Percentiles rank a stretch among this genome's conserved stretches.
phyloP scores from a whole-genome alignment of 345 rosid genomes.

The Pseudoturritis turrita region DNA sequence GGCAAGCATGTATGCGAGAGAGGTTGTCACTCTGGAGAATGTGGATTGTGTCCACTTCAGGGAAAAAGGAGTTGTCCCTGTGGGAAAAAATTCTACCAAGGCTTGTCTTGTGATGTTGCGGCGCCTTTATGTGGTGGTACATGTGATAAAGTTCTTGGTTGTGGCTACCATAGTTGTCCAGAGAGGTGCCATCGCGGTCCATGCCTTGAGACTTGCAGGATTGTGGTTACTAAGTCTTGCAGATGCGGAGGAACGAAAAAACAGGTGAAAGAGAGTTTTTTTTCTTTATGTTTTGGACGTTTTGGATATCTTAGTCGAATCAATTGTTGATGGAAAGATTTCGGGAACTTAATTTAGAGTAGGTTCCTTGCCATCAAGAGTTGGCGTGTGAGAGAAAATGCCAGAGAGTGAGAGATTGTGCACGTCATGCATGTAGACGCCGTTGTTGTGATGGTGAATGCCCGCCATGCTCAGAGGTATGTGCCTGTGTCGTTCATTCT shows the following conservation, averaged over 20 bases:
- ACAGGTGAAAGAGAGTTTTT: constrained; percentile 52
- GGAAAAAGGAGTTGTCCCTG: constrained; percentile 93
- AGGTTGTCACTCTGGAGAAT: constrained; percentile 75
- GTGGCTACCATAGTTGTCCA: constrained; percentile 73
- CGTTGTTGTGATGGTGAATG: constrained; percentile 95
- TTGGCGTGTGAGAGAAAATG: constrained; percentile 86
- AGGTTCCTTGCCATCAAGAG: constrained; percentile 97
- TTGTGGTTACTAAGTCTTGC: constrained; percentile 63
- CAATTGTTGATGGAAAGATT: constrained; percentile 10
- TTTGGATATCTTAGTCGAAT: background rate
- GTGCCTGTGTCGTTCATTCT: background rate
- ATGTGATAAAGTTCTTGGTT: constrained; percentile 68
- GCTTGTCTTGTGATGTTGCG: constrained; percentile 67
- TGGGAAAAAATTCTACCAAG: constrained; percentile 69
- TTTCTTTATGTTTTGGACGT: background rate
- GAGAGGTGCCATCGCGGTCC: constrained; percentile 83
- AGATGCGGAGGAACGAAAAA: constrained; percentile 74
- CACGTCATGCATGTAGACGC: constrained; percentile 86
- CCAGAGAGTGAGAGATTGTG: constrained; percentile 74
- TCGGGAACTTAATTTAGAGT: constrained; percentile 29
- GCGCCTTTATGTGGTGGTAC: constrained; percentile 78
- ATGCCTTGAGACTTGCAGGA: constrained; percentile 85
- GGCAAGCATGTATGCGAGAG: constrained; percentile 71
- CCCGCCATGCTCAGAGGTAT: constrained; percentile 85
- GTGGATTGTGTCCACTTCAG: constrained; percentile 74